Percentiles rank a stretch among this genome's conserved stretches.
Conservation (phyloP, 495 filamentous ascomycete species). For the Jackrogersella multiformis region DNA sequence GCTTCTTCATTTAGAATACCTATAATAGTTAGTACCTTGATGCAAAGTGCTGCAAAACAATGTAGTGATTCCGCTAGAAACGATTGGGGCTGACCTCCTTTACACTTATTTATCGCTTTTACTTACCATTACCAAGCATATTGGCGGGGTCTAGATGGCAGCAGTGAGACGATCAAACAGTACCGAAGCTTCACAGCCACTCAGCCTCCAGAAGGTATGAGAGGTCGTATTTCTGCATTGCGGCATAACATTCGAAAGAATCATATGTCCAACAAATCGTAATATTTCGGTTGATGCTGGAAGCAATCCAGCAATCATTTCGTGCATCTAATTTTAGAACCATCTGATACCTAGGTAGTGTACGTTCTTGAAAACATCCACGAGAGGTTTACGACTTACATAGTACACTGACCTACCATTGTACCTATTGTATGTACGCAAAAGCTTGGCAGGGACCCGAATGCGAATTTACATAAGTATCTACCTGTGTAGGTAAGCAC, state of each 20-base stretch:
- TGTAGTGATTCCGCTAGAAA: not conserved
- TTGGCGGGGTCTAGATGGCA: slow-evolving; percentile 3
- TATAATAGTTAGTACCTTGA: not conserved
- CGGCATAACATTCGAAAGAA: slow-evolving; percentile 5
- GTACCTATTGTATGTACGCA: not conserved
- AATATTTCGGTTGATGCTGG: not conserved
- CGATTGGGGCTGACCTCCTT: slow-evolving; percentile 3
- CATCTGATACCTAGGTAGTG: too few species aligned
- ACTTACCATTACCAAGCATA: not conserved
- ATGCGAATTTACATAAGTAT: too few species aligned
- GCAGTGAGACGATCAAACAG: slow-evolving; percentile 32
- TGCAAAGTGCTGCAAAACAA: not conserved
- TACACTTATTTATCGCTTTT: not conserved
- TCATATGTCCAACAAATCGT: not conserved
- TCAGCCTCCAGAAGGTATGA: not conserved
- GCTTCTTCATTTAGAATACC: slow-evolving; percentile 1
- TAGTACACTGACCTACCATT: too few species aligned
- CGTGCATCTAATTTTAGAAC: slow-evolving; percentile 8
- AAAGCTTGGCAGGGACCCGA: slow-evolving; percentile 29
- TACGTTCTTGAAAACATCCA: too few species aligned
- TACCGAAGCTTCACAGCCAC: slow-evolving; percentile 31
- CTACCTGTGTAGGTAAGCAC: not conserved
- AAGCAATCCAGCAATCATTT: not conserved
- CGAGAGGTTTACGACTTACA: too few species aligned
- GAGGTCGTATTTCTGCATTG: not conserved